phyloP scores from a whole-genome alignment of 2,329 filamentous ascomycete genomes.

The Sarocladium kiliense region DNA sequence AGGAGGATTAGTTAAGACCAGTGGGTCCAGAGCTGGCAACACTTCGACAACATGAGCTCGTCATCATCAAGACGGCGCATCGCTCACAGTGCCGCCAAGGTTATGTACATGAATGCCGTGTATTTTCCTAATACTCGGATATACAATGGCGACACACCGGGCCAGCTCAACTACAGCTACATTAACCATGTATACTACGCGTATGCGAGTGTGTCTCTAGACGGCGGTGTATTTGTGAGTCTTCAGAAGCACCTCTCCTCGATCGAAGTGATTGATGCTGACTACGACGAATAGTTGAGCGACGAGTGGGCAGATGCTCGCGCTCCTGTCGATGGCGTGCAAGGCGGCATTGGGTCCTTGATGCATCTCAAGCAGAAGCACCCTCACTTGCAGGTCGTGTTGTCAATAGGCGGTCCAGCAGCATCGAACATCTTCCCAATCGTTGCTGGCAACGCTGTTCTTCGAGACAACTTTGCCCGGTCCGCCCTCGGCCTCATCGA shows the following conservation, averaged over 20 bases:
- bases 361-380: constrained; percentile 67
- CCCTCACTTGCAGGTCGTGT: constrained; percentile 65
- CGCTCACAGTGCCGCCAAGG: constrained; percentile 34
- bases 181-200: constrained; percentile 81
- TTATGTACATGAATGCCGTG: constrained; percentile 67
- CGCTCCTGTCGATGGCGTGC: constrained; percentile 65
- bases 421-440: constrained; percentile 63
- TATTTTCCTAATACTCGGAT: constrained; percentile 80
- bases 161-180: constrained; percentile 67
- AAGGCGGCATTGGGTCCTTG: constrained; percentile 68
- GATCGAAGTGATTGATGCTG: background rate
- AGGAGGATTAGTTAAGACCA: background rate
- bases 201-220: constrained; percentile 67
- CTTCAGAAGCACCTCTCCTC: constrained; percentile 3
- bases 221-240: constrained; percentile 72
- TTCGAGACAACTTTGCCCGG: constrained; percentile 64
- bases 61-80: constrained; percentile 42
- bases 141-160: constrained; percentile 68
- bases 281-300: constrained; percentile 52
- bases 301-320: constrained; percentile 74
- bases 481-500: constrained; percentile 64
- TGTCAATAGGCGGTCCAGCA: constrained; percentile 68
- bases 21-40: background rate
- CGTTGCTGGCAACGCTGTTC: constrained; percentile 56
- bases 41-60: constrained; percentile 29